Evolutionary conservation across 163 green algal species (phyloP).

Genomic region (Scenedesmus sp.): DNA sequence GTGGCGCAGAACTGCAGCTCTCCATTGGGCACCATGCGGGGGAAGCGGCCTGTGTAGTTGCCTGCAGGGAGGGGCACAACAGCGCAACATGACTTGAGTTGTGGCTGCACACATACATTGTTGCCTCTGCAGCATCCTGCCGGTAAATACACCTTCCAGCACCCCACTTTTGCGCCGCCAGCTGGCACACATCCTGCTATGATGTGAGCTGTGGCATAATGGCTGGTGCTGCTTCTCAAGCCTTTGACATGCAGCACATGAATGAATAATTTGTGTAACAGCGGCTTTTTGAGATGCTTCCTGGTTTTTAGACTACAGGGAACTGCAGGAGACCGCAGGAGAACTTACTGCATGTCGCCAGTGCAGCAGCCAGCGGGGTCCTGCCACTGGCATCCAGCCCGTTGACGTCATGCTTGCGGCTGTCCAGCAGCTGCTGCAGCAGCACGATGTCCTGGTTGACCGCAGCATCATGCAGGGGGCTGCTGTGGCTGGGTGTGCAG

Average conservation of each 20-base stretch:
- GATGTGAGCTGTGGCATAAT: too few species aligned
- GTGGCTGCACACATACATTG: background rate
- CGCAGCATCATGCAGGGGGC: background rate
- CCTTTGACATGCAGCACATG: too few species aligned
- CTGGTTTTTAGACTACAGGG: background rate
- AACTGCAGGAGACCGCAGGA: too few species aligned
- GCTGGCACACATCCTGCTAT: too few species aligned
- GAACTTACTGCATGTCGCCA: background rate
- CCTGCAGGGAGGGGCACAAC: background rate
- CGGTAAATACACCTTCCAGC: background rate
- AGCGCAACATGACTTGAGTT: background rate
- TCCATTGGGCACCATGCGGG: background rate
- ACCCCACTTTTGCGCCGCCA: too few species aligned
- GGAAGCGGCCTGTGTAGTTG: conserved; percentile 19
- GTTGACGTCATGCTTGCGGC: background rate
- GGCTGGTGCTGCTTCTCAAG: too few species aligned
- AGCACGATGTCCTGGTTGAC: background rate
- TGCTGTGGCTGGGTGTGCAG: background rate
- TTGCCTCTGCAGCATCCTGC: background rate
- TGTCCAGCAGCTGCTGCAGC: background rate
- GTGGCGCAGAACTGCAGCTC: background rate
- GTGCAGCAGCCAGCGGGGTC: background rate
- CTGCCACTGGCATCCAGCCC: background rate
- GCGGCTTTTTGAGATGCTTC: too few species aligned
- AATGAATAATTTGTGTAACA: too few species aligned